Percentiles rank a stretch among this genome's conserved stretches.
These are phyloP conservation scores for Saxophila tyrrhenica DNA, from an alignment of 495 filamentous ascomycete genomes.

Conservation along the genomic window DNA sequence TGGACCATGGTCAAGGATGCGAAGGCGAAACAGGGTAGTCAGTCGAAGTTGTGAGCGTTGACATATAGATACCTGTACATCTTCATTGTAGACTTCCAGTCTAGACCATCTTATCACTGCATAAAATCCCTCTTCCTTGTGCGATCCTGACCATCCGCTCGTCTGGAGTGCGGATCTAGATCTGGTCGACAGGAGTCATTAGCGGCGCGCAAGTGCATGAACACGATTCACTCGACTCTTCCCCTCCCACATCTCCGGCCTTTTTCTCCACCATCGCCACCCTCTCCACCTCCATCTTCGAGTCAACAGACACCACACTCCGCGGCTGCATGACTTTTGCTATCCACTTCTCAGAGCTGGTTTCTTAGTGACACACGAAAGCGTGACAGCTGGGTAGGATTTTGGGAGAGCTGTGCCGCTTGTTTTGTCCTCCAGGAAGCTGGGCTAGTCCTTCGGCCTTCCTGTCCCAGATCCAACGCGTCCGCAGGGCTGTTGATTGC, in stretches of 20 bases:
- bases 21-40: conserved; percentile 26
- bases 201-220: background rate
- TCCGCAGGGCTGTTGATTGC: background rate
- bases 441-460: background rate
- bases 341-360: too few species aligned
- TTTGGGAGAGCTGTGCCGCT: too few species aligned
- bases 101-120: background rate
- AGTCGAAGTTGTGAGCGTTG: conserved; percentile 38
- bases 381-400: too few species aligned
- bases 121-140: too few species aligned
- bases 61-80: background rate
- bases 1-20: conserved; percentile 54
- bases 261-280: background rate
- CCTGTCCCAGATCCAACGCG: background rate
- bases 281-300: background rate
- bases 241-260: background rate
- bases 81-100: background rate
- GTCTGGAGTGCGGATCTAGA: background rate
- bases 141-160: too few species aligned
- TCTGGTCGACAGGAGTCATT: too few species aligned
- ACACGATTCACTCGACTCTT: background rate
- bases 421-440: too few species aligned
- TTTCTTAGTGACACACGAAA: too few species aligned
- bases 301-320: background rate
- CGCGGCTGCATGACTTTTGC: background rate